Evolutionary conservation across 2,329 filamentous ascomycete genomes (phyloP).

Genomic region (Biscogniauxia marginata): DNA sequence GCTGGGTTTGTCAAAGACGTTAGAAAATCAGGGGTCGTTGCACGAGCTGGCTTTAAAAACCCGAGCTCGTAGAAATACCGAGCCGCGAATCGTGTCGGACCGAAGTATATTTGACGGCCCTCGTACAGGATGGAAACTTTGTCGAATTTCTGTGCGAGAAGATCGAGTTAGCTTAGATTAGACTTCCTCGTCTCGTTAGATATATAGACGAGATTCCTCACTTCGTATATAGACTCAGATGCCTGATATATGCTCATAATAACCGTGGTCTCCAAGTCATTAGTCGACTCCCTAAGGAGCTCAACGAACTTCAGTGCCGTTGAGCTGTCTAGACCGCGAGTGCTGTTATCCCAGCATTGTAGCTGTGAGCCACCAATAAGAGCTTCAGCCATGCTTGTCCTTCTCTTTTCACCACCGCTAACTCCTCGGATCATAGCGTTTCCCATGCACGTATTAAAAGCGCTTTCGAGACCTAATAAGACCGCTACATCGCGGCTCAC

Average conservation of each 20-base stretch:
- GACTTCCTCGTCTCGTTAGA: too few species aligned
- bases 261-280: conserved; percentile 33
- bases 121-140: conserved; percentile 57
- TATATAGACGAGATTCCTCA: neutral
- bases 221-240: conserved; percentile 58
- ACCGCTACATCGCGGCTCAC: neutral
- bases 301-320: conserved; percentile 72
- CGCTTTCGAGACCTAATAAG: conserved; percentile 28
- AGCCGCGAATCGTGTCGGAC: conserved; percentile 54
- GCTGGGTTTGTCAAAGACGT: conserved; percentile 63
- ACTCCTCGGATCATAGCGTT: conserved; percentile 73
- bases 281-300: conserved; percentile 49
- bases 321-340: conserved; percentile 68
- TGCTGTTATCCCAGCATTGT: conserved; percentile 68
- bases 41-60: conserved; percentile 61
- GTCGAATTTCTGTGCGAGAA: conserved; percentile 45
- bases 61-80: conserved; percentile 65
- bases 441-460: conserved; percentile 66
- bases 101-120: conserved; percentile 61
- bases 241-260: conserved; percentile 67
- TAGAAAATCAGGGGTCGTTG: conserved; percentile 68
- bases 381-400: conserved; percentile 61
- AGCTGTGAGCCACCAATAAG: conserved; percentile 52
- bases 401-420: conserved; percentile 67
- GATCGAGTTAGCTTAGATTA: too few species aligned